These are phyloP conservation scores for Schizophyllum amplum DNA, from an alignment of 1,284 basidiomycete genomes.

Conservation along the genomic window DNA sequence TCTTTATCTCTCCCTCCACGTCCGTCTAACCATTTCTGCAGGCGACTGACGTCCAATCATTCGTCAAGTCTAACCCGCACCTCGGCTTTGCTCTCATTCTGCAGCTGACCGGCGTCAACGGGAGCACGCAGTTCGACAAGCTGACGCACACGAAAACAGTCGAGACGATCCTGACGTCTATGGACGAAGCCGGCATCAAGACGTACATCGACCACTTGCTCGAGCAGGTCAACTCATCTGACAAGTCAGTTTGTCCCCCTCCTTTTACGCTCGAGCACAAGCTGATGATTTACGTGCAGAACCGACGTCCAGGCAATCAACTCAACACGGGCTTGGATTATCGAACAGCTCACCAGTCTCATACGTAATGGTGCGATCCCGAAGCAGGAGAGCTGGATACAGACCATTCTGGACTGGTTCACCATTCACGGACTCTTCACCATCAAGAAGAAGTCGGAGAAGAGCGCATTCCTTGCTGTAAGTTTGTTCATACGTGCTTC, in stretches of 20 bases:
- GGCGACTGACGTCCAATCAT: slow-evolving; percentile 69
- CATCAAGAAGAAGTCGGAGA: slow-evolving; percentile 67
- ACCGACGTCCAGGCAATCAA: slow-evolving; percentile 39
- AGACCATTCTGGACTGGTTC: slow-evolving; percentile 75
- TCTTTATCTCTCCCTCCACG: not conserved
- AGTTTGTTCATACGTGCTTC: slow-evolving; percentile 21
- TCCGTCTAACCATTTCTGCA: slow-evolving; percentile 20
- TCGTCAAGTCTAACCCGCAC: slow-evolving; percentile 71
- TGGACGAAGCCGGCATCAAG: slow-evolving; percentile 72
- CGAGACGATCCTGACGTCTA: slow-evolving; percentile 73
- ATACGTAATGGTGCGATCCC: slow-evolving; percentile 77
- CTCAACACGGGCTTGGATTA: slow-evolving; percentile 68
- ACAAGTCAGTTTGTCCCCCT: slow-evolving; percentile 9
- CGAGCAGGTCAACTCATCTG: slow-evolving; percentile 41
- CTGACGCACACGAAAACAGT: slow-evolving; percentile 92
- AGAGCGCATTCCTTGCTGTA: slow-evolving; percentile 55
- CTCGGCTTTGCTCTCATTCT: slow-evolving; percentile 82
- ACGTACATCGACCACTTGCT: slow-evolving; percentile 74
- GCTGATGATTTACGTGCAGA: slow-evolving; percentile 23
- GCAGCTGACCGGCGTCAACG: slow-evolving; percentile 82
- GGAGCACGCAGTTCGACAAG: slow-evolving; percentile 85
- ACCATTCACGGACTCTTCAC: slow-evolving; percentile 79
- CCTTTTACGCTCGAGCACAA: slow-evolving; percentile 3
- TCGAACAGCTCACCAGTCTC: slow-evolving; percentile 79
- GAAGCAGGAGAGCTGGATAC: slow-evolving; percentile 75